Evolutionary conservation across 768 basidiomycete species (phyloP).

Genomic region (Guyanaporus albipodus): DNA sequence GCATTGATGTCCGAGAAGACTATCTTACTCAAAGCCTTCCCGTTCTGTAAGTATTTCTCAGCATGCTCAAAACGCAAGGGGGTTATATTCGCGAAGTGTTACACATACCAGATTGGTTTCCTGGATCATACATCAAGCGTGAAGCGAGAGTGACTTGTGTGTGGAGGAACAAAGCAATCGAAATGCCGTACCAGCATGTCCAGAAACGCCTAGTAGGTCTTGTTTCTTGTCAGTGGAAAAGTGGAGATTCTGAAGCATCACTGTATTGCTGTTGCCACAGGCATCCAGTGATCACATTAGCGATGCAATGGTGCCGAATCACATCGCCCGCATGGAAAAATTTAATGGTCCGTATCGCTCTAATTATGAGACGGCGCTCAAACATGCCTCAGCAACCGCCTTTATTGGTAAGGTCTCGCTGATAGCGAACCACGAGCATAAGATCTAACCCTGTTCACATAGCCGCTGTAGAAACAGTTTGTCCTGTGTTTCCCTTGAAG

Average conservation of each 20-base stretch:
- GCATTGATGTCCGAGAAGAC: conserved; percentile 14
- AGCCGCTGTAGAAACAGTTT: conserved; percentile 16
- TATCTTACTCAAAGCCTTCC: conserved; percentile 12
- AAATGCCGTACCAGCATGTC: conserved; percentile 14
- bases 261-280: background rate
- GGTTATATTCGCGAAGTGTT: conserved; percentile 14
- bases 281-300: conserved; percentile 4
- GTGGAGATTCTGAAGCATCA: too few relatives aligned
- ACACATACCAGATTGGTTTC: conserved; percentile 26
- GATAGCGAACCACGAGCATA: too few relatives aligned
- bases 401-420: conserved; percentile 10
- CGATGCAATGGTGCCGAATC: conserved; percentile 13
- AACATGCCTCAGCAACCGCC: conserved; percentile 10
- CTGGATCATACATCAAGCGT: conserved; percentile 14
- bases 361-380: conserved; percentile 15
- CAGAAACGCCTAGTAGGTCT: conserved; percentile 8
- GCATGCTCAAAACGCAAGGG: too few relatives aligned
- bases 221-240: background rate
- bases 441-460: too few relatives aligned
- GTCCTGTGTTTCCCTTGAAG: background rate
- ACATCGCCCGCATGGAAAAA: conserved; percentile 9
- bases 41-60: conserved; percentile 11
- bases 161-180: conserved; percentile 7
- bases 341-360: conserved; percentile 2
- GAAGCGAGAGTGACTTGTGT: conserved; percentile 9